Conservation (phyloP, 2,329 filamentous ascomycete genomes). For the Fusarium chlamydosporum region DNA sequence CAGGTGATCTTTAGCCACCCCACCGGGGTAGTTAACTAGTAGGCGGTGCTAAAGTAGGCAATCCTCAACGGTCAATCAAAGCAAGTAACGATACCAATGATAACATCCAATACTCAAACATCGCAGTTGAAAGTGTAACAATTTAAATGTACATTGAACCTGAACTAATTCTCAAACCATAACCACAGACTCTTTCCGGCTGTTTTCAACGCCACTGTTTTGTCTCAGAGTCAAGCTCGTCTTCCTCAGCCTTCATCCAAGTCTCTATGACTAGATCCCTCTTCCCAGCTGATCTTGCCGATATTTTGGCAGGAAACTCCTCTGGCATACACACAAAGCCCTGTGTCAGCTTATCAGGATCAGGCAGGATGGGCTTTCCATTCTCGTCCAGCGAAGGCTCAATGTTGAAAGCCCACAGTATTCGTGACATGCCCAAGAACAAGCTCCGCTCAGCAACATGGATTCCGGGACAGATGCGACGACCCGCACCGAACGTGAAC, state of each 20-base stretch:
- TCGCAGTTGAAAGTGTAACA: no score
- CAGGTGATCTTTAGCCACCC: no score
- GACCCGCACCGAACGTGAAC: conserved; percentile 38
- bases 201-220: conserved; percentile 12
- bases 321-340: conserved; percentile 24
- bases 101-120: no score
- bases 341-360: conserved; percentile 17
- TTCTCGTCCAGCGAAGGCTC: neutral
- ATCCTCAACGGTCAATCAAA: no score
- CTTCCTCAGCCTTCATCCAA: conserved; percentile 1
- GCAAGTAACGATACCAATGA: no score
- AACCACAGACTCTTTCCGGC: no score
- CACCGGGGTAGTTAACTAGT: no score
- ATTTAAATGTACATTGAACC: no score
- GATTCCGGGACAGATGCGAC: conserved; percentile 38
- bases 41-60: no score
- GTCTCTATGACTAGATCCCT: neutral
- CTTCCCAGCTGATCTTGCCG: conserved; percentile 4
- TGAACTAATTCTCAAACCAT: no score
- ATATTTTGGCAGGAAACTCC: conserved; percentile 4
- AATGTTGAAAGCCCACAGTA: conserved; percentile 35
- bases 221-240: neutral
- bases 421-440: conserved; percentile 31
- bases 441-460: conserved; percentile 36
- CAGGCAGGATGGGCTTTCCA: neutral